phyloP scores from a whole-genome alignment of 129 eudicot genomes.

The Dittrichia graveolens region DNA sequence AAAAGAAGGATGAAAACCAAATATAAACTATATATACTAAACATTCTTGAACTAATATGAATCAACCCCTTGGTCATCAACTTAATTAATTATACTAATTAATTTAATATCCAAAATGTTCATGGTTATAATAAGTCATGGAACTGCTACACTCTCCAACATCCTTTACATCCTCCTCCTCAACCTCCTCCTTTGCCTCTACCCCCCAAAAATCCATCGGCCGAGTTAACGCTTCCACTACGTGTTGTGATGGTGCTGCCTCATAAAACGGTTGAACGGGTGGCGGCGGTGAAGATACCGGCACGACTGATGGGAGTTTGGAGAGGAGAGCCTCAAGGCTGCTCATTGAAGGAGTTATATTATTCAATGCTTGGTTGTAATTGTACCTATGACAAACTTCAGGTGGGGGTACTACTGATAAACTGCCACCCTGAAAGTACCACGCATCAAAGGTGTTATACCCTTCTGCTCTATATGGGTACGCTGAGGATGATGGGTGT shows the following conservation, averaged over 20 bases:
- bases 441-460: slow-evolving; percentile 51
- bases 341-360: slow-evolving; percentile 94
- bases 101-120: slow-evolving; percentile 46
- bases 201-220: slow-evolving; percentile 54
- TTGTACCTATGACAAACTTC: slow-evolving; percentile 44
- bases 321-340: slow-evolving; percentile 98
- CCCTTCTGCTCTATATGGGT: slow-evolving; percentile 56
- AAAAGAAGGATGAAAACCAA: no score
- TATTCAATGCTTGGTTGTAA: slow-evolving; percentile 45
- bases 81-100: slow-evolving; percentile 18
- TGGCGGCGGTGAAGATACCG: slow-evolving; percentile 45
- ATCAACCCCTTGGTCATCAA: slow-evolving; percentile 23
- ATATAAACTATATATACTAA: slow-evolving; percentile 4
- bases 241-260: slow-evolving; percentile 42
- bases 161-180: slow-evolving; percentile 35
- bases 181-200: slow-evolving; percentile 70
- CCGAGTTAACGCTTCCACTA: slow-evolving; percentile 26
- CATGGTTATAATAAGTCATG: slow-evolving; percentile 50
- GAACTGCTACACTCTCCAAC: slow-evolving; percentile 61
- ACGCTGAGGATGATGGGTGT: slow-evolving; percentile 89
- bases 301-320: slow-evolving; percentile 88
- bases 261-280: slow-evolving; percentile 41
- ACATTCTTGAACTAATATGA: slow-evolving; percentile 28
- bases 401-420: slow-evolving; percentile 34
- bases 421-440: slow-evolving; percentile 42